Evolutionary conservation across 2,329 filamentous ascomycete species (phyloP).

Genomic region (Phoma sp.): DNA sequence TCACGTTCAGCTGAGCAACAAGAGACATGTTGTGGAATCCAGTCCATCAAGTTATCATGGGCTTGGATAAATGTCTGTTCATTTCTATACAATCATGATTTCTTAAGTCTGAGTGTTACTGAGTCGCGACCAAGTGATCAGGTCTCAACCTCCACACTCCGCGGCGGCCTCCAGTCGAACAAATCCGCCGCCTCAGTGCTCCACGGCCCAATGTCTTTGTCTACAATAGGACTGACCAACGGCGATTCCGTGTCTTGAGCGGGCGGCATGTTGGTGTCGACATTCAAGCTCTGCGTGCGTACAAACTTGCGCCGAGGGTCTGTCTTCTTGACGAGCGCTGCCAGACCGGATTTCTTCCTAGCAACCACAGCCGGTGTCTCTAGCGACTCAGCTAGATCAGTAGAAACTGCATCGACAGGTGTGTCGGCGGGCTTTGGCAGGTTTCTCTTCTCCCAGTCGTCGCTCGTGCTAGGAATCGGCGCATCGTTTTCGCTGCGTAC

Average conservation of each 20-base stretch:
- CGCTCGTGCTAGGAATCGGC: slow-evolving; percentile 36
- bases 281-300: slow-evolving; percentile 36
- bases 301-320: slow-evolving; percentile 40
- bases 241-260: slow-evolving; percentile 23
- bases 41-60: too few species aligned
- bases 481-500: slow-evolving; percentile 43
- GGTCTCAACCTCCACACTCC: slow-evolving; percentile 8
- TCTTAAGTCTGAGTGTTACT: too few species aligned
- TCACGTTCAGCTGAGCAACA: too few species aligned
- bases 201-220: slow-evolving; percentile 68
- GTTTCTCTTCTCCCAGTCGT: slow-evolving; percentile 40
- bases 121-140: too few species aligned
- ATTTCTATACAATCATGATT: too few species aligned
- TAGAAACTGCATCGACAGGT: neutral
- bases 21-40: too few species aligned
- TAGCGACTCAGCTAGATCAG: neutral
- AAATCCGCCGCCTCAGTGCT: slow-evolving; percentile 72
- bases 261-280: slow-evolving; percentile 26
- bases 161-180: slow-evolving; percentile 65
- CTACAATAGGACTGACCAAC: slow-evolving; percentile 50
- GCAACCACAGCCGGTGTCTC: neutral
- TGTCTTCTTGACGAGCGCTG: slow-evolving; percentile 39
- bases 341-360: slow-evolving; percentile 28
- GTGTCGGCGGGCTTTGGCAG: slow-evolving; percentile 17
- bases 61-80: too few species aligned